phyloP scores from a whole-genome alignment of 805 yeast species.

The Candida oleophila region DNA sequence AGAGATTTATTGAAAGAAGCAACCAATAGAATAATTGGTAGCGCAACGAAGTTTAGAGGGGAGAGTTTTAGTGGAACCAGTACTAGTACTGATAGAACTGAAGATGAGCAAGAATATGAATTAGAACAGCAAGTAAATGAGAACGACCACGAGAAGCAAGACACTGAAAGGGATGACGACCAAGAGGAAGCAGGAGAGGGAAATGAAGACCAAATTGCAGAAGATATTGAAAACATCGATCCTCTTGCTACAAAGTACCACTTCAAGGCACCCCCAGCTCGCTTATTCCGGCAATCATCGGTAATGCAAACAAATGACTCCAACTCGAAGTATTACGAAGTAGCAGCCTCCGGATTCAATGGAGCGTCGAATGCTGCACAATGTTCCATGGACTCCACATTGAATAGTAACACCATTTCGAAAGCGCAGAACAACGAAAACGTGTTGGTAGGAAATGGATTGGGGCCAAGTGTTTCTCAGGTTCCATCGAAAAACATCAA shows the following conservation, averaged over 20 bases:
- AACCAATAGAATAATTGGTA: slow-evolving; percentile 30
- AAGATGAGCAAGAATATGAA: slow-evolving; percentile 1
- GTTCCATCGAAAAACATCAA: slow-evolving; percentile 54
- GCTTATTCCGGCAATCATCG: slow-evolving; percentile 36
- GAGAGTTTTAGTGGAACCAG: slow-evolving; percentile 22
- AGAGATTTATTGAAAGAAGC: slow-evolving; percentile 37
- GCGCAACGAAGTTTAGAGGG: slow-evolving; percentile 20
- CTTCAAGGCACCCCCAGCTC: slow-evolving; percentile 29
- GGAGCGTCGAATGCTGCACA: slow-evolving; percentile 45
- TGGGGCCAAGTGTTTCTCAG: slow-evolving; percentile 59
- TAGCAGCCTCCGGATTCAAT: slow-evolving; percentile 44
- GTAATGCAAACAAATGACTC: slow-evolving; percentile 34
- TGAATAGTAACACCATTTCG: slow-evolving; percentile 30
- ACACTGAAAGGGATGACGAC: slow-evolving; percentile 3
- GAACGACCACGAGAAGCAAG: slow-evolving; percentile 7
- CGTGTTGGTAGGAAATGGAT: slow-evolving; percentile 46
- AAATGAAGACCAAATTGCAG: slow-evolving; percentile 13
- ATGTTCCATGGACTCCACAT: slow-evolving; percentile 40
- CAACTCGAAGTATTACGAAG: slow-evolving; percentile 41
- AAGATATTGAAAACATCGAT: slow-evolving; percentile 18
- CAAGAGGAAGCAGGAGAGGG: slow-evolving; percentile 1
- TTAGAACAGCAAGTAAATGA: slow-evolving; percentile 9
- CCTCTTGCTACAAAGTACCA: slow-evolving; percentile 6
- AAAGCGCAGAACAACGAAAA: neutral
- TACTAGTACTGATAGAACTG: slow-evolving; percentile 24